phyloP scores from a whole-genome alignment of 441 rosid species.

The Hypseocharis bilobata region DNA sequence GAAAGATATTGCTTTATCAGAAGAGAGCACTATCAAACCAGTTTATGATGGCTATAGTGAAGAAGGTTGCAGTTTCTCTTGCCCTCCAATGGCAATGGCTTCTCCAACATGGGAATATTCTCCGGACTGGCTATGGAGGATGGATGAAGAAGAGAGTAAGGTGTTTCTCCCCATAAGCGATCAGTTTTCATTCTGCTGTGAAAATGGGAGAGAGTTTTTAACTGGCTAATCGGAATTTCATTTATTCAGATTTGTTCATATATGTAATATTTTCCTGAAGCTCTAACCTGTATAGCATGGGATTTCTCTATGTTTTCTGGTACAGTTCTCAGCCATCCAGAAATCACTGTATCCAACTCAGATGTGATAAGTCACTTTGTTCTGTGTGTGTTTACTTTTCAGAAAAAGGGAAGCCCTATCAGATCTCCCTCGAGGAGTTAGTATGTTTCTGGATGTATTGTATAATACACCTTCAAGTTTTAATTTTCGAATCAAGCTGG shows the following conservation, averaged over 20 bases:
- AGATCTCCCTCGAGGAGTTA: constrained; percentile 28
- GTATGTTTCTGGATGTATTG: constrained; percentile 29
- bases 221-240: constrained; percentile 47
- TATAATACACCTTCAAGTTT: constrained; percentile 30
- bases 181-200: constrained; percentile 35
- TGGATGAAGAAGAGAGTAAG: constrained; percentile 51
- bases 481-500: constrained; percentile 10
- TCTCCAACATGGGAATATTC: constrained; percentile 58
- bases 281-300: constrained; percentile 35
- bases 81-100: constrained; percentile 35
- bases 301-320: constrained; percentile 33
- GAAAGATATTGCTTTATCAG: constrained; percentile 70
- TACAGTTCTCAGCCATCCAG: constrained; percentile 17
- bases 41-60: constrained; percentile 38
- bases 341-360: constrained; percentile 33
- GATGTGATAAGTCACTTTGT: constrained; percentile 30
- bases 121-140: constrained; percentile 54
- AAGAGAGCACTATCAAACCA: constrained; percentile 40
- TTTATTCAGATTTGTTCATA: constrained; percentile 46
- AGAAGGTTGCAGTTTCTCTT: constrained; percentile 38
- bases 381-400: constrained; percentile 37
- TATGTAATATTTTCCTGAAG: constrained; percentile 29
- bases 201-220: constrained; percentile 31
- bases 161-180: constrained; percentile 32
- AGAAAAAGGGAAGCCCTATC: constrained; percentile 27